Conservation (phyloP, 1,284 basidiomycete genomes). For the Papiliotrema nemorosa region DNA sequence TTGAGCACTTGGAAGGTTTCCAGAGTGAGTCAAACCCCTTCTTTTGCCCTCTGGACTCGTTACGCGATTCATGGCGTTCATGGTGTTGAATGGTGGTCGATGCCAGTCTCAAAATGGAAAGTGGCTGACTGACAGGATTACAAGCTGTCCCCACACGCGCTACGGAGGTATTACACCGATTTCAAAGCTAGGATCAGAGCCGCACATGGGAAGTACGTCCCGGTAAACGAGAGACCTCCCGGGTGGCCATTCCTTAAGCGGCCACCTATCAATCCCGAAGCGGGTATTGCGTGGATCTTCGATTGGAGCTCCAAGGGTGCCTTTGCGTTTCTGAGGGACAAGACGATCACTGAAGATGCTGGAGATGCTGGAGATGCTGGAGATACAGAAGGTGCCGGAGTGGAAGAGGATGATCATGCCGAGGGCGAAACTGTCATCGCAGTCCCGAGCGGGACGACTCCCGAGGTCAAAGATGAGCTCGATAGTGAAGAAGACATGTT, state of each 20-base stretch:
- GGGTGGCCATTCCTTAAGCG: not conserved
- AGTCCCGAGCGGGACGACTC: no score
- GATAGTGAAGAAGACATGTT: no score
- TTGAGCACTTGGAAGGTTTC: not conserved
- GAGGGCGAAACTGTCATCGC: no score
- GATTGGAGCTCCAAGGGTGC: not conserved
- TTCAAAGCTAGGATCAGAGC: not conserved
- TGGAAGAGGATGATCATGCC: not conserved
- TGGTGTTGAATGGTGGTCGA: no score
- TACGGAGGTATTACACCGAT: not conserved
- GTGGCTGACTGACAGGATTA: not conserved
- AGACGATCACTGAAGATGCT: not conserved
- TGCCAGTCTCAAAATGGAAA: not conserved
- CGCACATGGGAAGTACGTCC: not conserved
- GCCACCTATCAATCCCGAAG: not conserved
- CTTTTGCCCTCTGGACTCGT: not conserved
- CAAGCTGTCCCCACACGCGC: slow-evolving; percentile 1
- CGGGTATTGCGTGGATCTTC: not conserved
- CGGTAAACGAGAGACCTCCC: not conserved
- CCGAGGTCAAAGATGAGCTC: not conserved
- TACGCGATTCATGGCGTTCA: not conserved
- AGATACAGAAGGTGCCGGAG: not conserved
- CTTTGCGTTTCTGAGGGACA: not conserved
- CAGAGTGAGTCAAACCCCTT: not conserved
- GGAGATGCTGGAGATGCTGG: not conserved